Base-by-base conservation (phyloP, 2,329 filamentous ascomycete genomes). In the Monosporascus sp. region DNA sequence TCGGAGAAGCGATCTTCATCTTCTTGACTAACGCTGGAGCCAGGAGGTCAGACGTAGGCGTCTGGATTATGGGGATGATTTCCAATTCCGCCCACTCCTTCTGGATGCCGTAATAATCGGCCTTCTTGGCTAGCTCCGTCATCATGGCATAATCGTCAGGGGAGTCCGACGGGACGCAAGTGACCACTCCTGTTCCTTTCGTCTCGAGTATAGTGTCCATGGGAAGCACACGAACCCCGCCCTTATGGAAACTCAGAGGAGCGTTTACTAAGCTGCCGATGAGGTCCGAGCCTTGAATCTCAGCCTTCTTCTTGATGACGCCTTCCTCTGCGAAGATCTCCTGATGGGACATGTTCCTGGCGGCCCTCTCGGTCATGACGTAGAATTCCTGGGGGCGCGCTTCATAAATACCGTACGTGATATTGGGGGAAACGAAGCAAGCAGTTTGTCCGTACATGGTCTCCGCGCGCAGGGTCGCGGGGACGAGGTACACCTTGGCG, bases 361-460 rank as follows among this genome's bases (percentile, higher is more conserved):
- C 92, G 81, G 77, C 91, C 77, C 91, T 81, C 61, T 94, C 86
- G 15, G 89, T 95, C 59, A 91, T 80, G 55, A 97, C 79, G 67
- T 86, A 94, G 74, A 91, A 96, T 62, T 96, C 88, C 90, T 89
- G 38, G 49, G 56, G 26, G 56, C 60, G 51, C 57, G 53, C 31
- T 35, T 35, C 31, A 79, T 90, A 97, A 58, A 99, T 75, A 49
- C 93, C 93, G 66, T 99, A 99, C 45, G 79, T 84, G 65, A 97
- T 88, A 67, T 88, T 89, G 9, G 94, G 93, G 3, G 91, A 90
- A 48, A 99, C 90, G 63, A 97, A 99, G 70, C 92, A 96, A 74
- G 90, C 95, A 4, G 86, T 95, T 73, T 97, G 94, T 41, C 95
- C 95, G 69, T 97, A 99, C 93, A 99, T 97, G 37, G 94, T 99